Evolutionary conservation across 176 grass and related monocot genomes (phyloP).

Genomic region (Puya raimondii): DNA sequence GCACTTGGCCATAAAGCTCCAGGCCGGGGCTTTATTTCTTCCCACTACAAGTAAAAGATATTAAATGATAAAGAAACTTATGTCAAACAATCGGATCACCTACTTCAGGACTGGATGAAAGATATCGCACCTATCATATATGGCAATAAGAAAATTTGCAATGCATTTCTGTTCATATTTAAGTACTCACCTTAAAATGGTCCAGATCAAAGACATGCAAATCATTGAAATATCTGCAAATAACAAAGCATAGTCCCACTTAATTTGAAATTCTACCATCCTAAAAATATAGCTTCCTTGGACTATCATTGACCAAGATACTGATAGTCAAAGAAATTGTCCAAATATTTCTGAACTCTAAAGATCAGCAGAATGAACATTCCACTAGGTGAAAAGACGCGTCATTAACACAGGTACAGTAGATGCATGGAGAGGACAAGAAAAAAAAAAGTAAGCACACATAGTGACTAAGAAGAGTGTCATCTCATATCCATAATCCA

Average conservation of each 20-base stretch:
- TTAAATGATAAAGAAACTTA: constrained; percentile 2
- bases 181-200: constrained; percentile 71
- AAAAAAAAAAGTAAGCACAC: no score
- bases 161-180: not conserved
- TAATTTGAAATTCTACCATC: no score
- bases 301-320: not conserved
- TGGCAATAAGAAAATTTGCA: not conserved
- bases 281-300: no score
- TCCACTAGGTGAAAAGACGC: no score
- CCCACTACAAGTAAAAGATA: constrained; percentile 51
- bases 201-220: constrained; percentile 92
- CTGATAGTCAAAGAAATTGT: not conserved
- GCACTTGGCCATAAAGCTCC: constrained; percentile 89
- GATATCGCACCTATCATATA: not conserved
- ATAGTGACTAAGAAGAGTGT: no score
- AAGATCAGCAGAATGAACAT: not conserved
- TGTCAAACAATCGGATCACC: not conserved
- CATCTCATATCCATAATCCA: no score
- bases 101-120: no score
- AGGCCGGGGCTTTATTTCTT: constrained; percentile 88
- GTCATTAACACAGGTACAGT: not conserved
- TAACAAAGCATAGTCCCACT: not conserved
- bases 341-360: not conserved
- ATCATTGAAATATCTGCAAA: constrained; percentile 86
- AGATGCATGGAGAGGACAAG: no score